Conservation (phyloP, 2,329 filamentous ascomycete genomes). For the Penicillium sp. region DNA sequence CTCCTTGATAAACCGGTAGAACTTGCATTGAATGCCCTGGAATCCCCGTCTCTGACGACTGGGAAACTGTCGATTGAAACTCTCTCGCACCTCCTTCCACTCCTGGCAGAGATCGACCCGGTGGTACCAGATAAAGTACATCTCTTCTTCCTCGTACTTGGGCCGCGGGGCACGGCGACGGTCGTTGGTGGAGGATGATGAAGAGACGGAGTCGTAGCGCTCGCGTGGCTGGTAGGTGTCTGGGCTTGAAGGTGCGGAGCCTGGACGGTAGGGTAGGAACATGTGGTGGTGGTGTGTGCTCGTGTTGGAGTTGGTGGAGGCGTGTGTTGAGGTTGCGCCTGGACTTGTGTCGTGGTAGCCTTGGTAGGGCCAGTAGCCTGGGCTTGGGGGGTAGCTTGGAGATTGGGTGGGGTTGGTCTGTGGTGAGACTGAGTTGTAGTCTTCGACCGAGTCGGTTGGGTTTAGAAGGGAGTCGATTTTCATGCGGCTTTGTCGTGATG, state of each 20-base stretch:
- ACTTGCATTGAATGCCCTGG: conserved; percentile 48
- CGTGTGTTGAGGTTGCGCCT: conserved; percentile 14
- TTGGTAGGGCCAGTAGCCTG: conserved; percentile 26
- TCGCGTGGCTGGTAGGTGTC: conserved; percentile 35
- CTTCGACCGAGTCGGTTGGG: conserved; percentile 18
- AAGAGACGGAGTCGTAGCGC: conserved; percentile 41
- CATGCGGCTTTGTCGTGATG: conserved; percentile 30
- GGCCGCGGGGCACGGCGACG: conserved; percentile 42
- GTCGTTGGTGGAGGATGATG: conserved; percentile 35
- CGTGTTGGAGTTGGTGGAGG: conserved; percentile 7
- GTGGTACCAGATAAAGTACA: conserved; percentile 49
- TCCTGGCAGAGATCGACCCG: conserved; percentile 44
- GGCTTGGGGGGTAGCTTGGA: conserved; percentile 21
- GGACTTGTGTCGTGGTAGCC: conserved; percentile 23
- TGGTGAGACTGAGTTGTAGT: conserved; percentile 14
- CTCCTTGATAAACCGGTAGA: conserved; percentile 46
- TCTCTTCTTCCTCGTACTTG: conserved; percentile 46
- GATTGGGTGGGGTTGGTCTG: conserved; percentile 12
- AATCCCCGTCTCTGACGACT: conserved; percentile 38
- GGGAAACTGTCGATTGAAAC: conserved; percentile 43
- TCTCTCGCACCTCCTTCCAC: conserved; percentile 44
- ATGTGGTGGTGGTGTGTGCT: conserved; percentile 20
- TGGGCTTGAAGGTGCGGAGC: conserved; percentile 33
- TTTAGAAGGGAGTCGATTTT: conserved; percentile 34
- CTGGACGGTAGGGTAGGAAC: conserved; percentile 25